Evolutionary conservation across 31 red algal species (phyloP).

Genomic region (Asparagopsis taxiformis): DNA sequence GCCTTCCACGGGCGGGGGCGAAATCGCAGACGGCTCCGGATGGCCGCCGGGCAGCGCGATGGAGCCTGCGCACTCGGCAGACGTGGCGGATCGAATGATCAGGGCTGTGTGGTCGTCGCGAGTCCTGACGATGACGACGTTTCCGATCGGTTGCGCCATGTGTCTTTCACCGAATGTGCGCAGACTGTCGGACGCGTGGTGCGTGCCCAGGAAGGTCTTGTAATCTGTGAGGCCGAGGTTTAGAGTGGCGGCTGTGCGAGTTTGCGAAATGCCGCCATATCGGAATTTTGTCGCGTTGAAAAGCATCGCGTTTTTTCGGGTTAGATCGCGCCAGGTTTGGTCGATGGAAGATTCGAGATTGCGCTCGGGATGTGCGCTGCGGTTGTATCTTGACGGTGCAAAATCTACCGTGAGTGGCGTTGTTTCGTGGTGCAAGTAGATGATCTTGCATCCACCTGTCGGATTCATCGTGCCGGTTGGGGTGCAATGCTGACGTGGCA

Average conservation of each 20-base stretch:
- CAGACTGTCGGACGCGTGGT: slow-evolving; percentile 2
- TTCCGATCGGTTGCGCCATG: slow-evolving; percentile 41
- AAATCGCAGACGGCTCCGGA: slow-evolving; percentile 39
- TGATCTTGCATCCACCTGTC: not conserved
- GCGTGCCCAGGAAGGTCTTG: slow-evolving; percentile 57
- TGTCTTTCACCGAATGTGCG: slow-evolving; percentile 12
- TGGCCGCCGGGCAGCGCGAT: slow-evolving; percentile 52
- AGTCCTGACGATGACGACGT: slow-evolving; percentile 37
- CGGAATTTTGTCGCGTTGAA: slow-evolving; percentile 61
- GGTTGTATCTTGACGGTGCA: not conserved
- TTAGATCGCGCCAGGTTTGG: slow-evolving; percentile 5
- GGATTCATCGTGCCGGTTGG: too few species aligned
- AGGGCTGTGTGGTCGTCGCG: slow-evolving; percentile 17
- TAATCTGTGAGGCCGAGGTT: slow-evolving; percentile 65
- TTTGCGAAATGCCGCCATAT: not conserved
- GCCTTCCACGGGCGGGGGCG: not conserved
- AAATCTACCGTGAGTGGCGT: not conserved
- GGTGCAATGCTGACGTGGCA: too few species aligned
- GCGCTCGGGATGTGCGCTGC: not conserved
- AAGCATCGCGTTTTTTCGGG: slow-evolving; percentile 15
- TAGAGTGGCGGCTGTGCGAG: not conserved
- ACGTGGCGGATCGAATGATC: slow-evolving; percentile 12
- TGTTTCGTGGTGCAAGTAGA: not conserved
- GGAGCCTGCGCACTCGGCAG: slow-evolving; percentile 23
- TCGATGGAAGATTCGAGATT: slow-evolving; percentile 8